Percentiles rank a stretch among this genome's conserved stretches.
phyloP scores from a whole-genome alignment of 768 basidiomycete species.

The Tephrocybe rancida region DNA sequence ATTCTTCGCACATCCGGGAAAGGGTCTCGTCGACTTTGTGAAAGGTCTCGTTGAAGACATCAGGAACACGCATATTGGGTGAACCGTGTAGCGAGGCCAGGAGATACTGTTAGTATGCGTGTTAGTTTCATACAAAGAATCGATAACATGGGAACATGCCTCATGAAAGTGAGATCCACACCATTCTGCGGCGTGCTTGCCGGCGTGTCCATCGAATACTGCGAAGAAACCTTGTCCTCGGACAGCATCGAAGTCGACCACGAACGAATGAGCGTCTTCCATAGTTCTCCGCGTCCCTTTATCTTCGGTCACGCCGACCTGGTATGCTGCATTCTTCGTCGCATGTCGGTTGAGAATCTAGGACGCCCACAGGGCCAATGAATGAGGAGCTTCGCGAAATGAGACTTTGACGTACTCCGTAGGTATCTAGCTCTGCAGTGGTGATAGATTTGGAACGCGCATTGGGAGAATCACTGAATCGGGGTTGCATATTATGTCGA shows the following conservation, averaged over 20 bases:
- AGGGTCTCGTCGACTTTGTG: slow-evolving; percentile 87
- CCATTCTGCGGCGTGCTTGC: slow-evolving; percentile 99
- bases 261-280: slow-evolving; percentile 97
- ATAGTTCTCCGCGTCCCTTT: slow-evolving; percentile 90
- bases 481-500: slow-evolving; percentile 31
- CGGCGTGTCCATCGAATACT: slow-evolving; percentile 97
- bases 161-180: slow-evolving; percentile 96
- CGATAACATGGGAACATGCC: slow-evolving; percentile 43
- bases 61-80: slow-evolving; percentile 68
- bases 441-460: slow-evolving; percentile 84
- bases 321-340: slow-evolving; percentile 61
- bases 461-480: slow-evolving; percentile 66
- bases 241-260: slow-evolving; percentile 90
- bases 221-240: slow-evolving; percentile 98
- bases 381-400: neutral
- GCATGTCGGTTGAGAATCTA: slow-evolving; percentile 82
- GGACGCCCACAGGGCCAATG: neutral
- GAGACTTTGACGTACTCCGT: slow-evolving; percentile 56
- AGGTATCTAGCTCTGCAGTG: slow-evolving; percentile 73
- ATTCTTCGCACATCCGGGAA: slow-evolving; percentile 82
- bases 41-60: slow-evolving; percentile 91
- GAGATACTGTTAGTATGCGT: slow-evolving; percentile 42
- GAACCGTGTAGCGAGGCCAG: slow-evolving; percentile 68
- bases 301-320: slow-evolving; percentile 80
- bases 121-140: neutral